Conservation (phyloP, 2,329 filamentous ascomycete genomes). For the Aureobasidium sp. region DNA sequence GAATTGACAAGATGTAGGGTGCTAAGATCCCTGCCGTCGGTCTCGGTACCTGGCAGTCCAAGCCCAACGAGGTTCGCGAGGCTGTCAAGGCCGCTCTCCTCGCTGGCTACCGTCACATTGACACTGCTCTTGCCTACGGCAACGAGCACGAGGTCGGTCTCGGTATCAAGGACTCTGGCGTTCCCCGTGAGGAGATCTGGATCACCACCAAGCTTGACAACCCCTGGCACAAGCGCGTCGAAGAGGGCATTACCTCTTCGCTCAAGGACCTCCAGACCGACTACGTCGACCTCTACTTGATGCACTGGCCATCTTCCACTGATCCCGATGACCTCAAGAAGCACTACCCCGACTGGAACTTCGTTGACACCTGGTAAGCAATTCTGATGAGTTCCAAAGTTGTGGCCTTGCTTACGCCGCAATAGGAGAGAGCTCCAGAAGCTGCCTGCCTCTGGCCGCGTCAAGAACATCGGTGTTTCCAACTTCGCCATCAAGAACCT, state of each 20-base stretch:
- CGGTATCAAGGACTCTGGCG: conserved; percentile 60
- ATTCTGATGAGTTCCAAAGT: neutral
- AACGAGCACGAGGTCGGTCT: conserved; percentile 69
- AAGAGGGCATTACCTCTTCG: conserved; percentile 54
- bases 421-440: conserved; percentile 33
- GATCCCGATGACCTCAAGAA: conserved; percentile 58
- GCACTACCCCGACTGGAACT: conserved; percentile 64
- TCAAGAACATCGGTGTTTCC: conserved; percentile 57
- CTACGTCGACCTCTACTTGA: conserved; percentile 60
- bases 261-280: conserved; percentile 55
- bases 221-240: conserved; percentile 65
- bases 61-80: conserved; percentile 59
- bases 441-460: conserved; percentile 60
- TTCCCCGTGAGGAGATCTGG: conserved; percentile 62
- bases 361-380: conserved; percentile 62
- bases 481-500: conserved; percentile 80
- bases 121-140: conserved; percentile 69
- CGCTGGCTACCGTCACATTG: conserved; percentile 21
- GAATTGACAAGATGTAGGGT: conserved; percentile 52
- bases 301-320: conserved; percentile 56
- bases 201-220: conserved; percentile 81
- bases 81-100: conserved; percentile 56
- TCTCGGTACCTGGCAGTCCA: conserved; percentile 73
- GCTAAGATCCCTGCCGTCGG: conserved; percentile 71
- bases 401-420: neutral